Conservation (phyloP, 768 basidiomycete genomes). For the Imleria badia region DNA sequence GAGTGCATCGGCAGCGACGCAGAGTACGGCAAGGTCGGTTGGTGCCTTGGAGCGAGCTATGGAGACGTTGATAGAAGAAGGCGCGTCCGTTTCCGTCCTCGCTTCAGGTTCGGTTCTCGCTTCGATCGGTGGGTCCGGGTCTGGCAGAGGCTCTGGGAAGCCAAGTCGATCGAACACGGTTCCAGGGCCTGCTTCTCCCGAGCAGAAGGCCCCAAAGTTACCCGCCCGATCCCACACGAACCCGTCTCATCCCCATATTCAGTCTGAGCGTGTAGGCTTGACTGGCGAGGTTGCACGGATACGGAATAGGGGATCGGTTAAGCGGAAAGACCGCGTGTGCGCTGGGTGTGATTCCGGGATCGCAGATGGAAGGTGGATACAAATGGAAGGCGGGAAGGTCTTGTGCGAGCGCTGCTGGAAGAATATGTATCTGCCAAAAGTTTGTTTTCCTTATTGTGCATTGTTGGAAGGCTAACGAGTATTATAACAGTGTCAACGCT, state of each 20-base stretch:
- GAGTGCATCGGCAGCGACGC: conserved; percentile 30
- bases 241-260: conserved; percentile 38
- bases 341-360: conserved; percentile 67
- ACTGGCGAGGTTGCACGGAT: conserved; percentile 29
- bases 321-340: conserved; percentile 48
- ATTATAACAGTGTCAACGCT: conserved; percentile 73
- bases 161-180: conserved; percentile 53
- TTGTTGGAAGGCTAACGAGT: neutral
- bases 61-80: conserved; percentile 51
- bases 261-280: conserved; percentile 26
- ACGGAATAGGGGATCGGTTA: conserved; percentile 34
- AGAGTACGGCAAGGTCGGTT: conserved; percentile 28
- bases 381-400: conserved; percentile 69
- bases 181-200: conserved; percentile 44
- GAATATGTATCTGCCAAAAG: conserved; percentile 93
- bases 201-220: conserved; percentile 49
- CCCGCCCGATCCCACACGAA: conserved; percentile 57
- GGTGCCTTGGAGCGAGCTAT: conserved; percentile 50
- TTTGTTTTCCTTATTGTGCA: conserved; percentile 31
- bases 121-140: conserved; percentile 23
- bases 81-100: conserved; percentile 34
- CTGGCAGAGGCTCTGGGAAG: conserved; percentile 25
- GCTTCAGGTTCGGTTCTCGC: conserved; percentile 35
- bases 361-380: conserved; percentile 81
- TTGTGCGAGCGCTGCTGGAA: conserved; percentile 95